These are phyloP conservation scores for Arthrobotrys megalospora DNA, from an alignment of 2,329 filamentous ascomycete species.

Conservation along the genomic window DNA sequence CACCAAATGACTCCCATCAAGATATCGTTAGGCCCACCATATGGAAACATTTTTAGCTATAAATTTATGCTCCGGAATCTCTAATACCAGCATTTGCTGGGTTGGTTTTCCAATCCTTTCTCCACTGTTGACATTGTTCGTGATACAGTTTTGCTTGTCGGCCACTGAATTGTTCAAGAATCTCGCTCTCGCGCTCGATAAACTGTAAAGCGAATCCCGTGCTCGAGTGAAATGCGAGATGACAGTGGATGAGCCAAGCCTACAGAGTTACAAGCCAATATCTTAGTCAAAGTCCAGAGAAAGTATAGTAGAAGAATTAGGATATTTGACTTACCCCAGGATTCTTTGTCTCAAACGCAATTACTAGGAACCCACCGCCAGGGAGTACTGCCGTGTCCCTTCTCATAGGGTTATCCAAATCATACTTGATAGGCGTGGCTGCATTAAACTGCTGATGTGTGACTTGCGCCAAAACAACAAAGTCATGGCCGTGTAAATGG, in stretches of 20 bases:
- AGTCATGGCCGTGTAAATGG: constrained; percentile 72
- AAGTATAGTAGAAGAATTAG: background rate
- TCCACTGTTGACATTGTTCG: constrained; percentile 48
- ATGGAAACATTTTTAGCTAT: background rate
- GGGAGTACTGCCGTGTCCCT: constrained; percentile 72
- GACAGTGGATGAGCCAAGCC: constrained; percentile 66
- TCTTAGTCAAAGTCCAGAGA: background rate
- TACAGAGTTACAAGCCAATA: background rate
- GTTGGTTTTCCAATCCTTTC: constrained; percentile 36
- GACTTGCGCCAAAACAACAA: constrained; percentile 66
- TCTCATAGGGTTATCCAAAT: constrained; percentile 70
- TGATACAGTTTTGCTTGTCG: constrained; percentile 17
- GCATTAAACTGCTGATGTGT: constrained; percentile 37
- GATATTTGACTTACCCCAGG: constrained; percentile 67
- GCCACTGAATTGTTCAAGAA: constrained; percentile 13
- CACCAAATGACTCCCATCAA: background rate
- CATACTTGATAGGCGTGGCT: constrained; percentile 35
- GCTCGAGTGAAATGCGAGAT: constrained; percentile 72
- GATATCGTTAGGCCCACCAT: background rate
- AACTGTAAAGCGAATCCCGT: constrained; percentile 73
- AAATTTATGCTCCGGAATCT: constrained; percentile 47
- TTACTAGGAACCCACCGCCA: constrained; percentile 69
- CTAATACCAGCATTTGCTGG: constrained; percentile 5
- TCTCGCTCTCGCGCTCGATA: constrained; percentile 66
- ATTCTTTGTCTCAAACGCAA: constrained; percentile 71